Base-by-base conservation (phyloP, 352 stramenopile genomes). In the Pythium sukuiense region DNA sequence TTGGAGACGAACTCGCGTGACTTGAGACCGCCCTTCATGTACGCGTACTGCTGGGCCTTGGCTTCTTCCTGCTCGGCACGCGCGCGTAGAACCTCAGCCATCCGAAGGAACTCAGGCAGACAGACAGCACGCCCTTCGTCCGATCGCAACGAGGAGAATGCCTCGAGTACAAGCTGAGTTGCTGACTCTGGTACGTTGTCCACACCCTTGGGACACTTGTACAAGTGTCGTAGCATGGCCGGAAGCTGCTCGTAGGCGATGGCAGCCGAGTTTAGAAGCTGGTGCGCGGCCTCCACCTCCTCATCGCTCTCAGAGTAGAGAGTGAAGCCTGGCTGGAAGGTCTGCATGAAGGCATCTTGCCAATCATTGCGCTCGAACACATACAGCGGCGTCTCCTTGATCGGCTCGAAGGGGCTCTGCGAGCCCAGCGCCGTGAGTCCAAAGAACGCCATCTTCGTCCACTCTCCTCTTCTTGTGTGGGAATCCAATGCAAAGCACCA, bases 331-430 rank as follows among this genome's bases (percentile, higher is more conserved):
- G 75, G 74, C 27, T 71, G 61, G 33, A 67, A 77, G 0, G 77
- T 74, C 56, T 85, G 69, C 76, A 89, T 81, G 70, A 89, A 91
- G 50, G 82, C 80, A 37, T 74, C 41, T 57, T 88, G 75, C 67
- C 87, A 87, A 52, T 91, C 82, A 20, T 27, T 53, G 7, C 56
- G 48, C 57, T 87, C 77, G 46, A 91, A 89, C 2, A 76, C 75
- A 54, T 83, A 74, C 58, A 89, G 63, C 43, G 80, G 79, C 11
- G 80, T 91, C 35, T 81, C 77, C 50, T 83, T 82, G 49, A 70
- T 70, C 8, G 70, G 20, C 48, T 89, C 82, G 62, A 91, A 89
- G 26, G 79, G 69, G 48, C 71, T 80, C 59, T 88, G 80, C 9
- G 82, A 84, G 30, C 82, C 82, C 27, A 89, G 70, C 5, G 65